Base-by-base conservation (phyloP, 352 stramenopile species). In the Phytophthora capsici region DNA sequence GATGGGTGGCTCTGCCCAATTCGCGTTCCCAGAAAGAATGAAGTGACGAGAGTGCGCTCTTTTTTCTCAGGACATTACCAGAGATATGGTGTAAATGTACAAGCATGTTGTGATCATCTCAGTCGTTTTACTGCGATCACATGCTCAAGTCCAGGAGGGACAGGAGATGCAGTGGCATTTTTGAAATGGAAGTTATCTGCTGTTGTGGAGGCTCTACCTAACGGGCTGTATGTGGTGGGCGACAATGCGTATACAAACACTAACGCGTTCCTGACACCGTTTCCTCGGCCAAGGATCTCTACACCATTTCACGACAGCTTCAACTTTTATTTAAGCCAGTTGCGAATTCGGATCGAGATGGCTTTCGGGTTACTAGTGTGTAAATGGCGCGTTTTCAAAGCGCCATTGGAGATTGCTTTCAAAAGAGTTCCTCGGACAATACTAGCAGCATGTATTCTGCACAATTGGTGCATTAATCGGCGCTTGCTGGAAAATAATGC, bases 71-170 rank as follows among this genome's bases (percentile, higher is more conserved):
- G n/a, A n/a, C n/a, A n/a, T n/a, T n/a, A n/a, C n/a, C n/a, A 50
- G 41, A n/a, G 28, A 6, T 61, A 61, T 26, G 53, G 30, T 13
- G 40, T 53, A 22, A 61, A 52, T 20, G 54, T 53, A 1, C 41
- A 36, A 12, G 30, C 30, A 13, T 36, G 30, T 12, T 36, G 30
- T 12, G 30, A 36, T 12, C 30, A 36, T 12, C 30, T 7, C 7
- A 36, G 30, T 36, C 30, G 30, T 36, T 36, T 36, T 36, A 36
- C 30, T 13, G 30, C 30, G 7, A 12, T 36, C 7, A 36, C 30
- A 13, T 36, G 12, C 30, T 36, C 30, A 12, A 36, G 30, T 12
- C 30, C 30, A 13, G 30, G 12, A 13, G 30, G 30, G 30, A 36
- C 30, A 13, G 7, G 30, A 5, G 38, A 23, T 45, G 14, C 38